These are phyloP conservation scores for Candida krabiensis DNA, from an alignment of 805 yeast genomes.

Conservation along the genomic window DNA sequence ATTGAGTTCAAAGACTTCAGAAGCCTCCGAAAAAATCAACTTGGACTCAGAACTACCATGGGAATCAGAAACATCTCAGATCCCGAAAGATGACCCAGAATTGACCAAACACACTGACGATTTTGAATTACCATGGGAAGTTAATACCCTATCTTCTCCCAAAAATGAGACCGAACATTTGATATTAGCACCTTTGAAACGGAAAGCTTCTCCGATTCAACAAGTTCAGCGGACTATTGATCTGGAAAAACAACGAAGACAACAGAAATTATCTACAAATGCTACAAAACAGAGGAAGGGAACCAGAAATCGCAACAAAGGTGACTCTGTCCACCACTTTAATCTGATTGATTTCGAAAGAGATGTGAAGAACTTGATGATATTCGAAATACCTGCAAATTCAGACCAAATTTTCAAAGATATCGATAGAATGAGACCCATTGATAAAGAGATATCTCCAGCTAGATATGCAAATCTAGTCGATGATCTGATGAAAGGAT, in stretches of 20 bases:
- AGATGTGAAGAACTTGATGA: conserved; percentile 29
- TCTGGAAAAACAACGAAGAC: conserved; percentile 3
- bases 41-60: conserved; percentile 9
- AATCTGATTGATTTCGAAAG: conserved; percentile 29
- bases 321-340: conserved; percentile 9
- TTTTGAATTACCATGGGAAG: conserved; percentile 6
- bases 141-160: neutral
- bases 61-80: conserved; percentile 5
- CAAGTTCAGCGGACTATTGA: conserved; percentile 12
- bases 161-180: conserved; percentile 19
- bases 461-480: conserved; percentile 22
- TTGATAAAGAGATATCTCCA: conserved; percentile 17
- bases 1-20: no score
- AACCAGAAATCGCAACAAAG: neutral
- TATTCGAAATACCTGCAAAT: conserved; percentile 26
- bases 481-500: conserved; percentile 20
- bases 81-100: no score
- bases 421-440: conserved; percentile 32
- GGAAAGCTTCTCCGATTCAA: conserved; percentile 21
- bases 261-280: neutral
- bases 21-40: no score
- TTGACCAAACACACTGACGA: no score
- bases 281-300: neutral
- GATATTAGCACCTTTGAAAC: conserved; percentile 27
- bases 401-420: conserved; percentile 23